Evolutionary conservation across 2,329 filamentous ascomycete genomes (phyloP).

Genomic region (Trichoderma hamatum): DNA sequence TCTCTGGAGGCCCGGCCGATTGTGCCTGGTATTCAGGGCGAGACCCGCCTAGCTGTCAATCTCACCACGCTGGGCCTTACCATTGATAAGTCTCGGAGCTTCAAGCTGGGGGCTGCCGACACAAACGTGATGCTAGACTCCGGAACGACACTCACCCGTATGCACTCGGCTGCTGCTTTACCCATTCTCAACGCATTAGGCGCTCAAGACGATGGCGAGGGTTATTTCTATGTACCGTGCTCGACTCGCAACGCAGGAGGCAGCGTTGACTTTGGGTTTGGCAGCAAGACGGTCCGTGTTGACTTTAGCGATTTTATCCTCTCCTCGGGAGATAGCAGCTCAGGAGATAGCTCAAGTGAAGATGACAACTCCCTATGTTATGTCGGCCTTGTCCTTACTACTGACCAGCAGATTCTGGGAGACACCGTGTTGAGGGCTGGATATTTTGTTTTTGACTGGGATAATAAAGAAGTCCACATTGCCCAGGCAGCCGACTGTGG

Average conservation of each 20-base stretch:
- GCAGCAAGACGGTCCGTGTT: conserved; percentile 46
- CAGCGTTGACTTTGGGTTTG: conserved; percentile 54
- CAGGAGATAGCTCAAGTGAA: conserved; percentile 36
- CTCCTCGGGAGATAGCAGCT: conserved; percentile 31
- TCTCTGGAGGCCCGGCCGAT: conserved; percentile 49
- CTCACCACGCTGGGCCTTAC: conserved; percentile 40
- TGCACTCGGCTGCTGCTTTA: conserved; percentile 48
- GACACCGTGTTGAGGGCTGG: conserved; percentile 49
- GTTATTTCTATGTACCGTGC: conserved; percentile 52
- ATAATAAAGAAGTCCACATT: conserved; percentile 47
- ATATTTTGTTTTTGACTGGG: conserved; percentile 53
- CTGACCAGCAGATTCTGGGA: conserved; percentile 49
- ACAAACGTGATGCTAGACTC: conserved; percentile 55
- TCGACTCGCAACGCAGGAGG: conserved; percentile 40
- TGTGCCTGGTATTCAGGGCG: conserved; percentile 42
- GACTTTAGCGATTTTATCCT: conserved; percentile 55
- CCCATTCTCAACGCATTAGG: conserved; percentile 50
- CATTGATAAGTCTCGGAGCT: conserved; percentile 30
- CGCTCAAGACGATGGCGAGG: conserved; percentile 44
- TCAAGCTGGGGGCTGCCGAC: conserved; percentile 38
- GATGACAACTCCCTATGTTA: conserved; percentile 42
- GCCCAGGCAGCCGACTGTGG: conserved; percentile 48
- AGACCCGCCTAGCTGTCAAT: conserved; percentile 43
- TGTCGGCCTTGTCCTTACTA: conserved; percentile 46
- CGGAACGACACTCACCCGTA: conserved; percentile 53